Conservation (phyloP, 345 rosid species). For the Nasturtium officinale region DNA sequence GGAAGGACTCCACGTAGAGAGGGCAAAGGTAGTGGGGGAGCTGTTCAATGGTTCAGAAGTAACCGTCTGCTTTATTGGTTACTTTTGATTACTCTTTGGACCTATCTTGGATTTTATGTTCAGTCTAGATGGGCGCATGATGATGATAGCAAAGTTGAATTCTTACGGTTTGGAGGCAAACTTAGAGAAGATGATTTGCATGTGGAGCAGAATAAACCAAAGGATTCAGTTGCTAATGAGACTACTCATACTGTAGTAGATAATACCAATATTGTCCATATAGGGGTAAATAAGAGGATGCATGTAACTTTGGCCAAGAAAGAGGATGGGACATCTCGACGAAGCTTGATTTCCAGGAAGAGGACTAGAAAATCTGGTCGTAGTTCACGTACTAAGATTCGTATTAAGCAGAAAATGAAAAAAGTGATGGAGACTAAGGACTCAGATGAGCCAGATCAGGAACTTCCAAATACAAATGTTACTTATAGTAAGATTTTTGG, state of each 20-base stretch:
- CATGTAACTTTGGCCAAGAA: slow-evolving; percentile 62
- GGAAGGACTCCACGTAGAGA: slow-evolving; percentile 87
- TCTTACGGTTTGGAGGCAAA: slow-evolving; percentile 69
- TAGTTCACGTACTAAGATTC: slow-evolving; percentile 50
- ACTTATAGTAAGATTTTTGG: slow-evolving; percentile 82
- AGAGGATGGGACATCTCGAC: slow-evolving; percentile 43
- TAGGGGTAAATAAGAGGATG: slow-evolving; percentile 48
- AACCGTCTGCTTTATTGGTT: slow-evolving; percentile 83
- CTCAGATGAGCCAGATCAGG: slow-evolving; percentile 57
- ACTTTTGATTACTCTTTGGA: slow-evolving; percentile 93
- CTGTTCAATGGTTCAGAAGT: slow-evolving; percentile 75
- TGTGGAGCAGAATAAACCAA: slow-evolving; percentile 44
- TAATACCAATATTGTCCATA: slow-evolving; percentile 44
- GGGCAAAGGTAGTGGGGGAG: slow-evolving; percentile 58
- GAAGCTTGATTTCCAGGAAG: slow-evolving; percentile 47
- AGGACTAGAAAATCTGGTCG: slow-evolving; percentile 57
- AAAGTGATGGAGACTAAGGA: slow-evolving; percentile 44
- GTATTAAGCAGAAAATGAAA: slow-evolving; percentile 49
- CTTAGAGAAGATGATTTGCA: slow-evolving; percentile 41
- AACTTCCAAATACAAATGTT: slow-evolving; percentile 65
- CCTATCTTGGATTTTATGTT: slow-evolving; percentile 91
- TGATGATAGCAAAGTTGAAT: slow-evolving; percentile 64
- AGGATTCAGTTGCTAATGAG: slow-evolving; percentile 59
- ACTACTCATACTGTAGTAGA: slow-evolving; percentile 49
- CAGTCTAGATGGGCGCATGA: slow-evolving; percentile 99